phyloP scores from a whole-genome alignment of 1,139 yeast genomes.

The Hyphopichia buzzinii region DNA sequence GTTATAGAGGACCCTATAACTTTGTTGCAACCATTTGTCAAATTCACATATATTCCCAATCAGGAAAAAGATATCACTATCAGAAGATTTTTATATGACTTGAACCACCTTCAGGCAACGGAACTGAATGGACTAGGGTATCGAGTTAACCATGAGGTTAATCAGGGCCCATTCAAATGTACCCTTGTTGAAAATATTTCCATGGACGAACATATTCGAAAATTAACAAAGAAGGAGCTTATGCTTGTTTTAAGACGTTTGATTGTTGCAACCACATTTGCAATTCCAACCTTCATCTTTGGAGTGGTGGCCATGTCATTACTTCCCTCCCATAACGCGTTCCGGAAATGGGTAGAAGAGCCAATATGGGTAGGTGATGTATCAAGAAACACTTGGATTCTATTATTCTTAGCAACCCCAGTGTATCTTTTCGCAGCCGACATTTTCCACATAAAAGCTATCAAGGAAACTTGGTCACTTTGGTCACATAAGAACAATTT shows the following conservation, averaged over 20 bases:
- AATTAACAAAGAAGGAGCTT: slow-evolving; percentile 50
- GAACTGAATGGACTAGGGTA: slow-evolving; percentile 18
- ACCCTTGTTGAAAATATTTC: slow-evolving; percentile 57
- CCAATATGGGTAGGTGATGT: slow-evolving; percentile 68
- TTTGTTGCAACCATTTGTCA: slow-evolving; percentile 53
- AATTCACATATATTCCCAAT: slow-evolving; percentile 63
- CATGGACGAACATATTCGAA: slow-evolving; percentile 62
- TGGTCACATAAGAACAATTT: slow-evolving; percentile 60
- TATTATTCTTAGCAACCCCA: slow-evolving; percentile 65
- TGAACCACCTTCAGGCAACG: slow-evolving; percentile 42
- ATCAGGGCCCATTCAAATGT: slow-evolving; percentile 42
- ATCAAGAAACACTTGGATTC: slow-evolving; percentile 62
- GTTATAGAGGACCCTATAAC: slow-evolving; percentile 56
- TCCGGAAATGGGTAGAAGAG: slow-evolving; percentile 55
- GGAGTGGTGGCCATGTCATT: slow-evolving; percentile 71
- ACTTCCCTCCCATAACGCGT: slow-evolving; percentile 39
- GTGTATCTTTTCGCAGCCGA: slow-evolving; percentile 76
- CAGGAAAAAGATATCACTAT: slow-evolving; percentile 46
- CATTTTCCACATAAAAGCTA: slow-evolving; percentile 65
- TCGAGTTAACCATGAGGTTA: slow-evolving; percentile 18
- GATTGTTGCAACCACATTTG: slow-evolving; percentile 46
- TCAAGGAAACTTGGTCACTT: slow-evolving; percentile 53
- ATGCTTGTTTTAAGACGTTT: slow-evolving; percentile 46
- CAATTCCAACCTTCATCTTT: slow-evolving; percentile 67
- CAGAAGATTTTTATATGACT: slow-evolving; percentile 49